Evolutionary conservation across 2,329 filamentous ascomycete genomes (phyloP), one percentile per base, ranked within the genome.

Genomic region (Lecanicillium sp.): DNA sequence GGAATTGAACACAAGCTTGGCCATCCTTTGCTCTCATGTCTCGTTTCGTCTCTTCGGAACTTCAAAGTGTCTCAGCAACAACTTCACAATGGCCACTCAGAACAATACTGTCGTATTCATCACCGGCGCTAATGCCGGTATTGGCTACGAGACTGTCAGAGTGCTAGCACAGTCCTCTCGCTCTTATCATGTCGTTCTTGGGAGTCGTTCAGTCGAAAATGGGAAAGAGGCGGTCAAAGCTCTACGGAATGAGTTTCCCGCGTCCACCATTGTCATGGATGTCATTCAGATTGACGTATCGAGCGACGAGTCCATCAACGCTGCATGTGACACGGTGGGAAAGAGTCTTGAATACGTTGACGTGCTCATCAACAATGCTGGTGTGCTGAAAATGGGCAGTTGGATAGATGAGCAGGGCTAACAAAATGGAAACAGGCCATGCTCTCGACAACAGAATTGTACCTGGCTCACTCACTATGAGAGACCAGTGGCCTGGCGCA

Each of bases 51-150:
- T n/a, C n/a, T n/a, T n/a, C n/a, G n/a, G n/a, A n/a, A n/a, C n/a
- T n/a, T n/a, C n/a, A n/a, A n/a, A n/a, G n/a, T n/a, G n/a, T n/a
- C n/a, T n/a, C n/a, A n/a, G n/a, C n/a, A n/a, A n/a, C n/a, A n/a
- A n/a, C 22, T 25, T 6, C 11, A 25, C 6, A 11, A 25, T 25
- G 22, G 6, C 22, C 6, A 25, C 7, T 25, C 7, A 25, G 11
- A 22, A 29, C n/a, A 41, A 43, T 31, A 47, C 43, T 28, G 58
- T 71, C 25, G 50, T 75, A n/a, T 54, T 78, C 25, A 65, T 78
- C 41, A 77, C 74, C 3, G 74, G 75, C 32, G 73, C 62, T 37
- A 78, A 76, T 47, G 75, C 67, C 0, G 74, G 75, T 15, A 63
- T 80, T 13, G 75, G 77, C 3, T 70, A 65, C 28, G 68, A 79